Conservation (phyloP, 176 grass and related monocot species). For the Luzula sylvatica region DNA sequence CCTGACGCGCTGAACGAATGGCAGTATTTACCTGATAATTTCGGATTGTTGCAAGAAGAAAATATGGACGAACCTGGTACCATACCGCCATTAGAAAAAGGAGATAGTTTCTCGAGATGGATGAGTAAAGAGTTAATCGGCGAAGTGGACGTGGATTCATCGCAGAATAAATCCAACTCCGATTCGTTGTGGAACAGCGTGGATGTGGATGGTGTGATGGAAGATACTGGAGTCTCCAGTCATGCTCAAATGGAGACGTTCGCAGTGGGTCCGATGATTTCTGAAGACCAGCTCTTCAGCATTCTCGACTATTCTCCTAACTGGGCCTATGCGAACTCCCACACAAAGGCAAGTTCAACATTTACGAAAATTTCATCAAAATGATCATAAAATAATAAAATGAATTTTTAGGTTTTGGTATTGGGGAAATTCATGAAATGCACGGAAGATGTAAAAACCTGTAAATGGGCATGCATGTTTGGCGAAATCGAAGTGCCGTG, state of each 20-base stretch:
- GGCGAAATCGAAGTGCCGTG: slow-evolving; percentile 80
- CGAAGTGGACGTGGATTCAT: slow-evolving; percentile 27
- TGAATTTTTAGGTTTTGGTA: slow-evolving; percentile 62
- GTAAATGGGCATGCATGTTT: slow-evolving; percentile 98
- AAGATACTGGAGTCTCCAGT: slow-evolving; percentile 41
- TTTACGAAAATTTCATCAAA: not conserved
- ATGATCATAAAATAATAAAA: no score
- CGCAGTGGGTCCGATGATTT: slow-evolving; percentile 52
- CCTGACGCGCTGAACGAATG: slow-evolving; percentile 5
- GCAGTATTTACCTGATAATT: slow-evolving; percentile 16
- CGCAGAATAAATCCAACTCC: slow-evolving; percentile 59
- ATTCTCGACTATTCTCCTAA: slow-evolving; percentile 70
- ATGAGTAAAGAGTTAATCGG: slow-evolving; percentile 75
- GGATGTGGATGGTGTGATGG: slow-evolving; percentile 45
- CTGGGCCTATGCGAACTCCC: slow-evolving; percentile 53
- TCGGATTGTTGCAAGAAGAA: slow-evolving; percentile 1
- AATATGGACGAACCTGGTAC: not conserved
- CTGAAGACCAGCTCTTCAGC: slow-evolving; percentile 77
- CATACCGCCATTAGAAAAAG: slow-evolving; percentile 40
- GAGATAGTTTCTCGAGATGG: slow-evolving; percentile 96
- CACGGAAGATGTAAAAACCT: slow-evolving; percentile 26
- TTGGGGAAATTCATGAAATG: slow-evolving; percentile 56
- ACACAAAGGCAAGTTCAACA: slow-evolving; percentile 44
- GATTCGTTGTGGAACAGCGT: slow-evolving; percentile 57
- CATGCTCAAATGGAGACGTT: slow-evolving; percentile 56